Evolutionary conservation across 768 basidiomycete genomes (phyloP).

Genomic region (Pleurotus cornucopiae): DNA sequence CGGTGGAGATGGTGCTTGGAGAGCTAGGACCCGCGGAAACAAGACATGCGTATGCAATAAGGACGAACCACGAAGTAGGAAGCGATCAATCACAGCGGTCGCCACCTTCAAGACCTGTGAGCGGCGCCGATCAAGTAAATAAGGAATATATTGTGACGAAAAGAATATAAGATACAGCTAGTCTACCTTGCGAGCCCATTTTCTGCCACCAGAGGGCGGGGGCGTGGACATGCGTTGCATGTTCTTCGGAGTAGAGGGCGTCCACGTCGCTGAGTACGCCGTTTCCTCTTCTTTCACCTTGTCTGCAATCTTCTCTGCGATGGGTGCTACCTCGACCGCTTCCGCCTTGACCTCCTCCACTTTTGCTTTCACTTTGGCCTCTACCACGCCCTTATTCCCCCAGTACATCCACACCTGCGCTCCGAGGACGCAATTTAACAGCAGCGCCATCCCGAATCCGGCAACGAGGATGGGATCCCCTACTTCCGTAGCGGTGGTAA

Average conservation of each 20-base stretch:
- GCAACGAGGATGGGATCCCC: conserved; percentile 76
- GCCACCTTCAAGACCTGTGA: too few relatives aligned
- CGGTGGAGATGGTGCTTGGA: too few relatives aligned
- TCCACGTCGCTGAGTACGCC: not conserved
- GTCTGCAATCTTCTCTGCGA: conserved; percentile 17
- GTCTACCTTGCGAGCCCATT: conserved; percentile 75
- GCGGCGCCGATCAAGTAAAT: too few relatives aligned
- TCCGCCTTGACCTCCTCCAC: conserved; percentile 10
- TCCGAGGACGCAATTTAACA: conserved; percentile 82
- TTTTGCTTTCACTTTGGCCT: conserved; percentile 14
- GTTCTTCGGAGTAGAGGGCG: conserved; percentile 16
- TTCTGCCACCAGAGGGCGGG: conserved; percentile 51
- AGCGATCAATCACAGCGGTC: too few relatives aligned
- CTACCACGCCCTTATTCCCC: conserved; percentile 40
- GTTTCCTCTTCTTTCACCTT: conserved; percentile 16
- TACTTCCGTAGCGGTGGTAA: conserved; percentile 90
- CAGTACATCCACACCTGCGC: conserved; percentile 83
- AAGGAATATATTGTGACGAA: too few relatives aligned
- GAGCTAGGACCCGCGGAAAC: too few relatives aligned
- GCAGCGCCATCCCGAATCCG: conserved; percentile 79
- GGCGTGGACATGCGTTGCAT: conserved; percentile 38
- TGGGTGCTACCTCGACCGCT: conserved; percentile 11
- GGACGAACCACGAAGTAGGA: too few relatives aligned
- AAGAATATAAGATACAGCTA: conserved; percentile 20
- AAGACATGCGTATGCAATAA: too few relatives aligned